Conservation (phyloP, 2,329 filamentous ascomycete species). For the Cladophialophora bantiana region DNA sequence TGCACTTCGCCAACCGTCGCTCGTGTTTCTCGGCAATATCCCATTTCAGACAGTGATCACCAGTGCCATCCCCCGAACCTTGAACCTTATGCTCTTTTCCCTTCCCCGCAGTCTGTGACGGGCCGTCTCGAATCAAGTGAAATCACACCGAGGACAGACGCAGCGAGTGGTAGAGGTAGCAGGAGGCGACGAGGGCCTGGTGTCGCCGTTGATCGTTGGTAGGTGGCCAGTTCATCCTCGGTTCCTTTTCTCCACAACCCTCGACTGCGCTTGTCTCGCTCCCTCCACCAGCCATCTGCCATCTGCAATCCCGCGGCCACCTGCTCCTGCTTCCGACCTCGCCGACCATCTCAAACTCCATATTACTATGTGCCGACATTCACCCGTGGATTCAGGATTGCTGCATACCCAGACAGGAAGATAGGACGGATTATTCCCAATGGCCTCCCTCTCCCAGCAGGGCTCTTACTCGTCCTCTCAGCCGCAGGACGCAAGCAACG, state of each 20-base stretch:
- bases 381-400: constrained; percentile 27
- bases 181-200: neutral
- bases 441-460: constrained; percentile 34
- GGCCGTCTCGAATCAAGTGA: neutral
- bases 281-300: constrained; percentile 11
- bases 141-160: neutral
- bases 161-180: neutral
- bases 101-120: neutral
- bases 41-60: neutral
- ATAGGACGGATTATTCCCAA: constrained; percentile 17
- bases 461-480: constrained; percentile 29
- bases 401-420: constrained; percentile 12
- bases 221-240: neutral
- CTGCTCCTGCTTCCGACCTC: constrained; percentile 17
- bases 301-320: constrained; percentile 5
- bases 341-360: constrained; percentile 16
- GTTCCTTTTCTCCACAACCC: neutral
- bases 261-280: constrained; percentile 7
- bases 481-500: constrained; percentile 29
- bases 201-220: neutral
- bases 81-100: neutral
- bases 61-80: neutral
- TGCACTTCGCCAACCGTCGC: neutral
- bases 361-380: constrained; percentile 34
- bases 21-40: neutral